Conservation (phyloP, 225 moss, liverwort and hornwort species). For the Pleurozium schreberi region DNA sequence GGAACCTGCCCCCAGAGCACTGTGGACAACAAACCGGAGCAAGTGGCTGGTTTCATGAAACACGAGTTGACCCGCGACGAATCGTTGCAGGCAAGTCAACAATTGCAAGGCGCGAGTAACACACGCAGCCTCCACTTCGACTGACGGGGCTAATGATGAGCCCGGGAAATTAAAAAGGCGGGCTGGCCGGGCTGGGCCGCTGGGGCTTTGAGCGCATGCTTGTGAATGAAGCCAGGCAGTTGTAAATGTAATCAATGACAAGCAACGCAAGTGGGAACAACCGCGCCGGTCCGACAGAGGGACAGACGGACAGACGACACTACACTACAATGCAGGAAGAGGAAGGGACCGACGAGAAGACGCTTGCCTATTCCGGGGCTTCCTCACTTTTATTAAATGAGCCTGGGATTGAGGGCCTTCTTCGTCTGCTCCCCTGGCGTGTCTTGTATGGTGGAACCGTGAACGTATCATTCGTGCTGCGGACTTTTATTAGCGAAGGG, state of each 20-base stretch:
- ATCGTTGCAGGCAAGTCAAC: constrained; percentile 26
- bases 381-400: background rate
- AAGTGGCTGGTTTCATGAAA: constrained; percentile 8
- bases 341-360: background rate
- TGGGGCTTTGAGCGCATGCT: background rate
- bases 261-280: background rate
- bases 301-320: background rate
- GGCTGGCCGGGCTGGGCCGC: background rate
- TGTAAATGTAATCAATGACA: background rate
- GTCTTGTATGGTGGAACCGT: background rate
- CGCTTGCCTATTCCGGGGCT: background rate
- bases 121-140: constrained; percentile 7
- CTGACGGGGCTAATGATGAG: constrained; percentile 4
- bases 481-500: background rate
- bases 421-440: background rate
- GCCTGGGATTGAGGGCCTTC: background rate
- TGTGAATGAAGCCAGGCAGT: background rate
- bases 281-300: background rate
- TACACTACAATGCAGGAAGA: background rate
- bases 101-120: constrained; percentile 10
- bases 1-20: background rate
- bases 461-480: background rate
- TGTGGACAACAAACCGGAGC: background rate
- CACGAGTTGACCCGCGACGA: constrained; percentile 27
- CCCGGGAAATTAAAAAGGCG: background rate